Evolutionary conservation across 2,329 filamentous ascomycete species (phyloP), one percentile per base, ranked within the genome.

Genomic region (Dendrostoma leiphaemia): DNA sequence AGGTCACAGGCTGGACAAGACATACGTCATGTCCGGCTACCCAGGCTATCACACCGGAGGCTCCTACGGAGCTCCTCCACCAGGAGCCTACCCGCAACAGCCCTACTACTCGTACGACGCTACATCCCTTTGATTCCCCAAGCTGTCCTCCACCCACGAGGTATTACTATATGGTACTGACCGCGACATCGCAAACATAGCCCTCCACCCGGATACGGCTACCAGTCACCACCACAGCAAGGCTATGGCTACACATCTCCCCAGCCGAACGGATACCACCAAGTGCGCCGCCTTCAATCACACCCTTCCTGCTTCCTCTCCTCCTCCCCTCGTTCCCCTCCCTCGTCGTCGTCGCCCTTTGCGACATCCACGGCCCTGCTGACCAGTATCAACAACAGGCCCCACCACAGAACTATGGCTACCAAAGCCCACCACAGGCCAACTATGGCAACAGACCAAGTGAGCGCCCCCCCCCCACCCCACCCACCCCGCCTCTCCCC

Each of bases 21-120:
- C 12, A 10, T 35, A 34, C 57, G 63, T 61, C 53, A 88, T 87
- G 84, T 85, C 84, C 61, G 83, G 82, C 65, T 87, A 85, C 67
- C 82, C 81, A 60, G 77, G 78, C 56, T 84, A 85, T 64, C 53
- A 59, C 32, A 41, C 45, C 31, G 26, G 29, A 10, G 45, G 34
- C 51, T 52, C 58, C 48, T 61, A 58, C 60, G 54, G 56, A 19
- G 56, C 45, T 43, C 54, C 53, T 23, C 54, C 57, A 37, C 54
- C 57, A 24, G 50, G 46, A 28, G 53, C 49, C 29, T 59, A 53
- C n/a, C 43, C 54, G 13, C 29, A 54, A n/a, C 57, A 57, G 57
- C 50, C 50, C 17, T 59, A 59, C 28, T 59, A 59, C n/a, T 41
- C 57, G 57, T 57, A 59, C 31, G 57, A 7, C 60, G 32, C 54